phyloP scores from a whole-genome alignment of 768 basidiomycete species.

The Coprinopsis strossmayeri region DNA sequence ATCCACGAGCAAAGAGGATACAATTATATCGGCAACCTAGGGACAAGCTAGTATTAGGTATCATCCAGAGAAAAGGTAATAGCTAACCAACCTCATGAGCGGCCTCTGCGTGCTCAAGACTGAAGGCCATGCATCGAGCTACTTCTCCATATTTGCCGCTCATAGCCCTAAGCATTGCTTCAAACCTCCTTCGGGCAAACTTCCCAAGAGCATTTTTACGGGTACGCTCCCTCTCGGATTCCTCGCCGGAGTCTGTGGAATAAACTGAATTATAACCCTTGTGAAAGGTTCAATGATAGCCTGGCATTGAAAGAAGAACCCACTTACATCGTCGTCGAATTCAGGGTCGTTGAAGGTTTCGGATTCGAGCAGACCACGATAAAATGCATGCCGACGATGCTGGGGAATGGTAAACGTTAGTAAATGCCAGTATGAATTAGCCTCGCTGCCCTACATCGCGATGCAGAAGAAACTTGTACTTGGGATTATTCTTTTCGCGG shows the following conservation, averaged over 20 bases:
- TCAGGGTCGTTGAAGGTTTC: slow-evolving; percentile 51
- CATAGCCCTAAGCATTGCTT: slow-evolving; percentile 83
- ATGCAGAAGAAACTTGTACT: slow-evolving; percentile 70
- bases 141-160: slow-evolving; percentile 86
- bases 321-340: slow-evolving; percentile 72
- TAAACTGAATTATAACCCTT: slow-evolving; percentile 86
- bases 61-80: too few relatives aligned
- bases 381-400: slow-evolving; percentile 70
- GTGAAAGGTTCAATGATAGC: not conserved
- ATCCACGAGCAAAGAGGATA: slow-evolving; percentile 82
- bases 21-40: slow-evolving; percentile 87
- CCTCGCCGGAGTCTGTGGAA: slow-evolving; percentile 92
- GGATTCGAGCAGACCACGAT: slow-evolving; percentile 60
- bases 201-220: slow-evolving; percentile 74
- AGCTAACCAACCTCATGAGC: slow-evolving; percentile 79
- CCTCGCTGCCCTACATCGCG: slow-evolving; percentile 53
- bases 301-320: not conserved
- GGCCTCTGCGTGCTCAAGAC: slow-evolving; percentile 93
- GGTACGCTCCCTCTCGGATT: slow-evolving; percentile 80
- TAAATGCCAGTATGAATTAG: too few relatives aligned
- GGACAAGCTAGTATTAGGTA: not conserved
- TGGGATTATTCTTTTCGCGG: slow-evolving; percentile 74
- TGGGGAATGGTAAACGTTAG: too few relatives aligned
- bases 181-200: slow-evolving; percentile 77
- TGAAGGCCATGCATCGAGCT: slow-evolving; percentile 95